Percentiles rank a stretch among this genome's conserved stretches.
Evolutionary conservation across 306 rosid genomes (phyloP).

Genomic region (Astragalus membranaceus): DNA sequence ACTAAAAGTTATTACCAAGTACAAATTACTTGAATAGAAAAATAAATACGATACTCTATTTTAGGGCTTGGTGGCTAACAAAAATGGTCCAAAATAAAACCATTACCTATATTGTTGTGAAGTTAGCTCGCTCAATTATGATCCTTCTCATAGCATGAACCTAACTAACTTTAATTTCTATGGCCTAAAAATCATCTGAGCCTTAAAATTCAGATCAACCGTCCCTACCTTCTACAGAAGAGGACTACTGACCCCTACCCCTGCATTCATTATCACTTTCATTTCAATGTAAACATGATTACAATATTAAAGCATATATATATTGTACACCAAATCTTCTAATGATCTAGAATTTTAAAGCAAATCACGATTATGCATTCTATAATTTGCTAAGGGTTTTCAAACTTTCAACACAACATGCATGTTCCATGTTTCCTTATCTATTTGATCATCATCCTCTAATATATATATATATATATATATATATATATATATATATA

Average conservation of each 20-base stretch:
- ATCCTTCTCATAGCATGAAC: conserved; percentile 10
- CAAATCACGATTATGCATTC: not conserved
- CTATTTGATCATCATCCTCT: not conserved
- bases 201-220: conserved; percentile 14
- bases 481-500: no score
- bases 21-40: no score
- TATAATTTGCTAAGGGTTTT: not conserved
- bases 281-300: not conserved
- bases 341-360: not conserved
- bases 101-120: conserved; percentile 20
- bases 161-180: conserved; percentile 21
- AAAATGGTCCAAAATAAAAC: conserved; percentile 6
- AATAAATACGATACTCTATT: not conserved
- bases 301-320: not conserved
- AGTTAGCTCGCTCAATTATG: conserved; percentile 22
- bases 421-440: conserved; percentile 16
- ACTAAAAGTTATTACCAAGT: no score
- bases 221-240: not conserved
- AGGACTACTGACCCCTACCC: not conserved
- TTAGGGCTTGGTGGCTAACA: conserved; percentile 15
- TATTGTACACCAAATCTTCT: not conserved
- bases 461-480: not conserved
- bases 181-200: conserved; percentile 8
- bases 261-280: conserved; percentile 4
- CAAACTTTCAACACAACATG: conserved; percentile 21